phyloP scores from a whole-genome alignment of 169 alveolate genomes.

The Amoebophrya sp. region DNA sequence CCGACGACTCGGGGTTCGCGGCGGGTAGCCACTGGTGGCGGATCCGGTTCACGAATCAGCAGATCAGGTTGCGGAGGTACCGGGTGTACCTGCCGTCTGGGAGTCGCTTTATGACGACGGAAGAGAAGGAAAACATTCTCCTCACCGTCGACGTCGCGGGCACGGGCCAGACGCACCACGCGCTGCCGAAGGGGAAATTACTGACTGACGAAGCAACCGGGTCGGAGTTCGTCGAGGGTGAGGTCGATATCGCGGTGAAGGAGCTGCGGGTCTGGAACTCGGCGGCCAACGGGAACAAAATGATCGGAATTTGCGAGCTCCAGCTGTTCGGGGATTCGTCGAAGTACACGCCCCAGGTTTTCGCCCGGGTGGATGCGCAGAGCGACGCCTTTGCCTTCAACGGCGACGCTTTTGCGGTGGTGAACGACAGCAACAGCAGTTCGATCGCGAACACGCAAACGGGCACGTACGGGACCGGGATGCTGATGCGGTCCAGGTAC shows the following conservation, averaged over 20 bases:
- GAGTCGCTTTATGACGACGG: not conserved
- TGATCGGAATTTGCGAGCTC: not conserved
- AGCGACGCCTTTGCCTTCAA: not conserved
- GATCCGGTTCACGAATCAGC: not conserved
- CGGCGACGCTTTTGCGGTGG: not conserved
- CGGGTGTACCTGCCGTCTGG: not conserved
- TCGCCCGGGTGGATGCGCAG: not conserved
- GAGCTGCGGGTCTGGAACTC: not conserved
- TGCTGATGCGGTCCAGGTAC: not conserved
- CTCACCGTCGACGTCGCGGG: not conserved
- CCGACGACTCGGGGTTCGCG: not conserved
- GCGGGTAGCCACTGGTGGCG: constrained; percentile 20
- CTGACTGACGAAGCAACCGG: not conserved
- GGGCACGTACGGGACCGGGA: not conserved
- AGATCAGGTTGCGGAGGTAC: not conserved
- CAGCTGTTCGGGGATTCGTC: not conserved
- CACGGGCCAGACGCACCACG: not conserved
- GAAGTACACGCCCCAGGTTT: not conserved
- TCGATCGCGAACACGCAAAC: not conserved
- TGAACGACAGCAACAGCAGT: not conserved
- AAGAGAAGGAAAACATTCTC: too few species aligned
- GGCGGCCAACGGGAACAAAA: not conserved
- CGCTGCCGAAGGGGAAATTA: not conserved
- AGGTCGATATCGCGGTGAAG: not conserved
- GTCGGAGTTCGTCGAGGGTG: not conserved